Base-by-base conservation (phyloP, 331 rosid genomes). In the Malus hybrid region DNA sequence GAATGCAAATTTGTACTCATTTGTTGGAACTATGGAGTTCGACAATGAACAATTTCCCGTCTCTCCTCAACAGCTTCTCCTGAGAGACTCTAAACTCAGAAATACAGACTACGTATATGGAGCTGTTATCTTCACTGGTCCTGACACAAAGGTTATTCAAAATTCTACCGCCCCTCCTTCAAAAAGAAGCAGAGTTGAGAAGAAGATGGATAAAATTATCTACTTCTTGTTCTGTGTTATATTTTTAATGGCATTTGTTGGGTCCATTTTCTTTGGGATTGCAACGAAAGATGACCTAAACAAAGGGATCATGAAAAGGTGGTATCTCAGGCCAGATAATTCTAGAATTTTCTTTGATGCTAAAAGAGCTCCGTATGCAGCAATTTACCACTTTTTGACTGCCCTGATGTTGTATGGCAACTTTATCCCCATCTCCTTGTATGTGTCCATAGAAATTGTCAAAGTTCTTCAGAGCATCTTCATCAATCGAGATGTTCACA, bases 81-180 rank as follows among this genome's bases (percentile, higher is more conserved):
- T 95, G 64, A 88, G 97, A 84, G 99, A 87, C 84, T 92, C 99
- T 69, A 95, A 95, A 81, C 96, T 95, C 55, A 93, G 98, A 63
- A 95, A 95, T 72, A 95, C 98, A 2, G 98, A 95, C 53, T 89
- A 79, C 72, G 71, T 95, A 77, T 90, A 80, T 67, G 99, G 99
- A 50, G 98, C 80, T 29, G 97, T 88, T 63, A 80, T 95, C 80
- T 95, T 92, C 85, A 86, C 93, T 16, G 99, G 99, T 84, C 85
- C 74, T 20, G 98, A 95, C 80, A 90, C 99, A 4, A 95, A 95
- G 87, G 96, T 95, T 73, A 82, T 95, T 78, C 99, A 95, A 78
- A 95, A 95, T 84, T 90, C 99, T 66, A 89, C 96, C 1, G 87
- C 82, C 10, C 97, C 99, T 48, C 99, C 97, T 53, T 95, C 97